These are phyloP conservation scores for Phyllosticta citribraziliensis DNA, from an alignment of 2,329 filamentous ascomycete genomes.

Conservation along the genomic window DNA sequence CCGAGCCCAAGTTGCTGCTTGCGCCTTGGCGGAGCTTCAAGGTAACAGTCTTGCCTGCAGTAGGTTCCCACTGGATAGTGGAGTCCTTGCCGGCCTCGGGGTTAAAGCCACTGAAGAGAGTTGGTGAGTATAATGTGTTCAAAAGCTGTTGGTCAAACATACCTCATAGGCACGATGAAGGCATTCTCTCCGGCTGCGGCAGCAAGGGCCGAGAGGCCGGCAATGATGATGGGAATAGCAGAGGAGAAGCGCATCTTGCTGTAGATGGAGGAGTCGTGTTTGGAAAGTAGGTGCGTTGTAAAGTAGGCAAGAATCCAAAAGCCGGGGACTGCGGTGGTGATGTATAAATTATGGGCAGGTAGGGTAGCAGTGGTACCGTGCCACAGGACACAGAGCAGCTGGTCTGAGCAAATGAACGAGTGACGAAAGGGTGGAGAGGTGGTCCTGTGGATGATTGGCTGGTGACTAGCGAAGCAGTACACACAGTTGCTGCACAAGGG, in stretches of 20 bases:
- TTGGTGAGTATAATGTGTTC: background rate
- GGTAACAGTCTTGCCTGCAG: slow-evolving; percentile 41
- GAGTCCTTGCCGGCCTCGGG: slow-evolving; percentile 38
- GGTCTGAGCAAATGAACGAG: background rate
- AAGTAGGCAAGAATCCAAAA: background rate
- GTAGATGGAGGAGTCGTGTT: background rate
- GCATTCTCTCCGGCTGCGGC: slow-evolving; percentile 34
- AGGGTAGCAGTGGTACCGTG: background rate
- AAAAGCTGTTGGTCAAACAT: background rate
- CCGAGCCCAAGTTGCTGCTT: slow-evolving; percentile 30
- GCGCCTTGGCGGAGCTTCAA: slow-evolving; percentile 36
- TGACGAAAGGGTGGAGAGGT: background rate
- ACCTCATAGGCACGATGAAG: slow-evolving; percentile 29
- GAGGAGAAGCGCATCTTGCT: background rate
- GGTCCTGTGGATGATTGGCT: background rate
- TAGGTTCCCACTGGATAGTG: slow-evolving; percentile 40
- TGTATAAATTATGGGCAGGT: background rate
- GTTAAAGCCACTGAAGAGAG: slow-evolving; percentile 32
- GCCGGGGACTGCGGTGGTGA: background rate
- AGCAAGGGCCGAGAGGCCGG: slow-evolving; percentile 35
- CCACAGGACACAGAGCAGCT: background rate
- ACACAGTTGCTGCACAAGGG: background rate
- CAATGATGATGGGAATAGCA: slow-evolving; percentile 29
- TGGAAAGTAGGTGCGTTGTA: background rate
- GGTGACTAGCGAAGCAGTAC: background rate